Percentiles rank a stretch among this genome's conserved stretches.
Evolutionary conservation across 2,329 filamentous ascomycete genomes (phyloP).

Genomic region (Aspergillus alliaceus): DNA sequence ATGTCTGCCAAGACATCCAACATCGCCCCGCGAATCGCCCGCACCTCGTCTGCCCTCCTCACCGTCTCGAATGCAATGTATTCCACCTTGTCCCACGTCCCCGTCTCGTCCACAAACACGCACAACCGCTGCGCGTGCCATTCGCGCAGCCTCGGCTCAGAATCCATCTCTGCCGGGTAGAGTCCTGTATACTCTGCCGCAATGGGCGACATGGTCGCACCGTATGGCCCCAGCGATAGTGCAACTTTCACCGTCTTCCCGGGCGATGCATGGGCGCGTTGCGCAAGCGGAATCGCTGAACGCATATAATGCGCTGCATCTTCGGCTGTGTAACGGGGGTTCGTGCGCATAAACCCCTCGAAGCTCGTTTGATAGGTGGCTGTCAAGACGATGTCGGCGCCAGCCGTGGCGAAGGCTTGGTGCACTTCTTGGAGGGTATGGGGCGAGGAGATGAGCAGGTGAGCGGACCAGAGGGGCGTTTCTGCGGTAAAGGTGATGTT

Average conservation of each 20-base stretch:
- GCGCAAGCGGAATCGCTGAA: slow-evolving; percentile 39
- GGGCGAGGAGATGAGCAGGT: slow-evolving; percentile 59
- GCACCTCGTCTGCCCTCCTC: slow-evolving; percentile 62
- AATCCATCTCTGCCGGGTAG: slow-evolving; percentile 55
- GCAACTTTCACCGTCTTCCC: slow-evolving; percentile 37
- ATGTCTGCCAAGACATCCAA: slow-evolving; percentile 10
- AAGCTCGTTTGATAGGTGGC: slow-evolving; percentile 67
- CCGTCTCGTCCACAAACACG: slow-evolving; percentile 47
- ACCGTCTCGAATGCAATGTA: slow-evolving; percentile 67
- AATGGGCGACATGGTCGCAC: slow-evolving; percentile 62
- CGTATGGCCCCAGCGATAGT: slow-evolving; percentile 65
- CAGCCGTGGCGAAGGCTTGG: slow-evolving; percentile 55
- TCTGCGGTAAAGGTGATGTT: slow-evolving; percentile 51
- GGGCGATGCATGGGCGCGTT: slow-evolving; percentile 27
- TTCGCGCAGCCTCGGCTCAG: slow-evolving; percentile 44
- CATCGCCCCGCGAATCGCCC: slow-evolving; percentile 54
- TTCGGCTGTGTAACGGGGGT: slow-evolving; percentile 46
- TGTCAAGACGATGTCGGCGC: slow-evolving; percentile 64
- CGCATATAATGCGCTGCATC: slow-evolving; percentile 41
- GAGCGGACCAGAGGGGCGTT: slow-evolving; percentile 66
- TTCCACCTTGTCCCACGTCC: slow-evolving; percentile 39
- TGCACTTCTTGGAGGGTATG: slow-evolving; percentile 57
- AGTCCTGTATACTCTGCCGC: slow-evolving; percentile 64
- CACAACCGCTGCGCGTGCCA: slow-evolving; percentile 61
- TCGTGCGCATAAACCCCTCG: slow-evolving; percentile 57